Evolutionary conservation across 768 basidiomycete species (phyloP), one percentile per base, ranked within the genome.

Genomic region (Boletus insuetus): DNA sequence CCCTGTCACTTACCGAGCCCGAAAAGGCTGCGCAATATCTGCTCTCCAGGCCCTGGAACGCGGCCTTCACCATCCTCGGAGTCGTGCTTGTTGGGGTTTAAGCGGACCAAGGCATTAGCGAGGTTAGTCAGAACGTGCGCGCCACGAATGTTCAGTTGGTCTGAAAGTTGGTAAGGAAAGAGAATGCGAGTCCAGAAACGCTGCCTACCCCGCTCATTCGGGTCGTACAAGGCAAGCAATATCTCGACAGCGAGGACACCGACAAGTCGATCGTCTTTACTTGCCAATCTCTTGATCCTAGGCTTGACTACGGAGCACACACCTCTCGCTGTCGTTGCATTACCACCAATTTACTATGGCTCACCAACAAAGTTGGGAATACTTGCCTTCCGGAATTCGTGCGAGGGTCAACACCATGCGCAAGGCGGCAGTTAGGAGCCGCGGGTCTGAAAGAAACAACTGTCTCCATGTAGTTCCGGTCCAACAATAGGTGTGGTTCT

Each of bases 241-340:
- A 65, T 57, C 20, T 68, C 66, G 3, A 63, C 61, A 11, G 66
- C 61, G 5, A 67, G 57, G 24, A 52, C 53, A 35, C 65, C 63
- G n/a, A 68, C 38, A 4, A 55, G 41, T 31, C 48, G 19, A 0
- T 52, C 51, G 2, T 53, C 4, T 16, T 39, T 63, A 31, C 17
- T 26, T 3, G 64, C 59, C n/a, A 67, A 37, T 31, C 54, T 22
- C 24, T 42, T 54, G 22, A 67, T 40, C 35, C 60, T 59, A 8
- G 55, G 49, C 26, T 45, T 65, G 20, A 68, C 61, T 9, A 1
- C 1, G 4, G 7, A 6, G 19, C 56, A 64, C 11, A 43, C 41
- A 16, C 2, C 12, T 34, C 9, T 49, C 10, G 44, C 58, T 50
- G 20, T 41, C 8, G 6, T 17, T 24, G 35, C 29, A 24, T 45